phyloP scores from a whole-genome alignment of 371 early-diverging fungal genomes.

The Fennellomyces sp. region DNA sequence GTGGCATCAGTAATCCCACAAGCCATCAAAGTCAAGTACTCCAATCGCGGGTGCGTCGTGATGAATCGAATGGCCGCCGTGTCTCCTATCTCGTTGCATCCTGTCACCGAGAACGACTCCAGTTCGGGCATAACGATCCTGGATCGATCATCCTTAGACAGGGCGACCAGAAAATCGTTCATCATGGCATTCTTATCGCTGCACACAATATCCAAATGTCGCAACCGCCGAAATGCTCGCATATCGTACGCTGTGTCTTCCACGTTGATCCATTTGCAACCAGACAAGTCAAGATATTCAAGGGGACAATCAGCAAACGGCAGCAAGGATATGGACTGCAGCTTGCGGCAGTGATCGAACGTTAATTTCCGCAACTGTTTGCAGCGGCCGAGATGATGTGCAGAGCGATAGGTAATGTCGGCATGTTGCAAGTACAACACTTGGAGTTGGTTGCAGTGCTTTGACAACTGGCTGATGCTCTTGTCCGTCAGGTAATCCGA shows the following conservation, averaged over 20 bases:
- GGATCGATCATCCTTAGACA: not conserved
- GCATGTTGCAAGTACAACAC: slow-evolving; percentile 30
- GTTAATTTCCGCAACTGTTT: slow-evolving; percentile 24
- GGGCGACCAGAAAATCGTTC: slow-evolving; percentile 20
- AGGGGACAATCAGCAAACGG: slow-evolving; percentile 37
- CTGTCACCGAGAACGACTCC: slow-evolving; percentile 37
- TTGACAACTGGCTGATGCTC: slow-evolving; percentile 29
- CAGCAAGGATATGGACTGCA: slow-evolving; percentile 31
- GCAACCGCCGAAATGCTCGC: slow-evolving; percentile 22
- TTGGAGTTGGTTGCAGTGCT: slow-evolving; percentile 28
- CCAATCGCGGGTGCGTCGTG: slow-evolving; percentile 26
- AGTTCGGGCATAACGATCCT: slow-evolving; percentile 22
- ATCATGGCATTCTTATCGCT: slow-evolving; percentile 21
- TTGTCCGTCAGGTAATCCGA: slow-evolving; percentile 38
- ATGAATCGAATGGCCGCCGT: slow-evolving; percentile 37
- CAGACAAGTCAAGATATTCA: slow-evolving; percentile 38
- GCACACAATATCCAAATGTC: slow-evolving; percentile 41
- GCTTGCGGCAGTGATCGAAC: slow-evolving; percentile 26
- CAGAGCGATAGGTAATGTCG: slow-evolving; percentile 35
- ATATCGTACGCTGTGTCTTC: slow-evolving; percentile 48
- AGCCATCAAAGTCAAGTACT: slow-evolving; percentile 32
- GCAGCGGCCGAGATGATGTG: slow-evolving; percentile 37
- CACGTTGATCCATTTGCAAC: slow-evolving; percentile 43
- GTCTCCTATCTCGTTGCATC: slow-evolving; percentile 33
- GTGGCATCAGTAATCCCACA: slow-evolving; percentile 45